Conservation (phyloP, 2,329 filamentous ascomycete genomes). For the Fusarium tupiense region DNA sequence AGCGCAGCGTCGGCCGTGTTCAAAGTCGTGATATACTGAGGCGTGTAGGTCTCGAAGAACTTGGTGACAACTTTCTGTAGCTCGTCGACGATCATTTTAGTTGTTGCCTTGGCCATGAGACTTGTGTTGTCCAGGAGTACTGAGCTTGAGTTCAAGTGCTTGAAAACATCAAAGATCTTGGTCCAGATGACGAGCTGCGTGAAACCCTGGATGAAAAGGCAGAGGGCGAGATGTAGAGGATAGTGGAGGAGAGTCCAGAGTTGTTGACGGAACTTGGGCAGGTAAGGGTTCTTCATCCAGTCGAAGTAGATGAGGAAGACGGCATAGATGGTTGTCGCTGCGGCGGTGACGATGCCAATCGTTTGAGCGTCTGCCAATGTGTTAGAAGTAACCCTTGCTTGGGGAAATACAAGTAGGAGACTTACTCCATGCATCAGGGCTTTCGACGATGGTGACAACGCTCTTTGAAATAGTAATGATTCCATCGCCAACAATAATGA, state of each 20-base stretch:
- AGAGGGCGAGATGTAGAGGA: slow-evolving; percentile 70
- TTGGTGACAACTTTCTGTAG: slow-evolving; percentile 25
- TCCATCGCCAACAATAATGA: slow-evolving; percentile 74
- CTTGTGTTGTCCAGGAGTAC: slow-evolving; percentile 17
- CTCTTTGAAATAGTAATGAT: slow-evolving; percentile 65
- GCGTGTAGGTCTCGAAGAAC: slow-evolving; percentile 44
- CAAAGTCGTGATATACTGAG: slow-evolving; percentile 35
- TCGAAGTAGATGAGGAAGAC: slow-evolving; percentile 64
- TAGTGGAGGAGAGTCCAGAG: slow-evolving; percentile 68
- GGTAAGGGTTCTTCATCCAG: slow-evolving; percentile 72
- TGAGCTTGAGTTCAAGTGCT: slow-evolving; percentile 23
- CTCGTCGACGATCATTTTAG: slow-evolving; percentile 20
- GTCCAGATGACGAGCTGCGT: slow-evolving; percentile 65
- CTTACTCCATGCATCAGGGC: slow-evolving; percentile 53
- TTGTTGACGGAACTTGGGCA: slow-evolving; percentile 66
- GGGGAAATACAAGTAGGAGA: neutral
- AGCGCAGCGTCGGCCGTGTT: slow-evolving; percentile 39
- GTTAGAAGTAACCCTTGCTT: neutral
- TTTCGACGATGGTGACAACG: slow-evolving; percentile 61
- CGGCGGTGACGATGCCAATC: slow-evolving; percentile 53
- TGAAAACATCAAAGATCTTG: slow-evolving; percentile 50
- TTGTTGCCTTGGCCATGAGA: slow-evolving; percentile 32
- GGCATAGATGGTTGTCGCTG: slow-evolving; percentile 55
- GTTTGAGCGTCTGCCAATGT: slow-evolving; percentile 46
- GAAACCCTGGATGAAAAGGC: slow-evolving; percentile 70